Evolutionary conservation across 192 early-diverging fungal species (phyloP).

Genomic region (Paraglomus occultum): DNA sequence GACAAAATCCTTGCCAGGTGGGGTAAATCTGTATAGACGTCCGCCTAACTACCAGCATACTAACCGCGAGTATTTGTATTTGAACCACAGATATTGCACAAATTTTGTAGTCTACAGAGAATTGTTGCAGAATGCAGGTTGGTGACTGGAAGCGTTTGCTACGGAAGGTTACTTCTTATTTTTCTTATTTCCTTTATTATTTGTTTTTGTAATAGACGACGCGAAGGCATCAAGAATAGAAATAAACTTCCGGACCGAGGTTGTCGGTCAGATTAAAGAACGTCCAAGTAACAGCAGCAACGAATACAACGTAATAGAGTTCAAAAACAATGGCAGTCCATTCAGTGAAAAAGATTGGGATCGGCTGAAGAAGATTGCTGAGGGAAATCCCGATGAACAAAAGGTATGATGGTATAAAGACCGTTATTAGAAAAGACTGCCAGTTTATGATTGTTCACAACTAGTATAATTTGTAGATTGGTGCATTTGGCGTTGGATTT

Average conservation of each 20-base stretch:
- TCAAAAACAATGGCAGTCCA: slow-evolving; percentile 82
- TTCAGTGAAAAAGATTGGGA: slow-evolving; percentile 83
- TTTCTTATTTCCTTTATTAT: not conserved
- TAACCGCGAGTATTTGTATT: too few relatives aligned
- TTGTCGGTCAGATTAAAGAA: not conserved
- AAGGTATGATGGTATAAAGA: slow-evolving; percentile 29
- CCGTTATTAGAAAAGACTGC: too few relatives aligned
- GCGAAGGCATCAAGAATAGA: slow-evolving; percentile 59
- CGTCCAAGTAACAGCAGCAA: slow-evolving; percentile 29
- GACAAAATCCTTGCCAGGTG: slow-evolving; percentile 85
- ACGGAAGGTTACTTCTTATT: not conserved
- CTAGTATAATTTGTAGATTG: slow-evolving; percentile 46
- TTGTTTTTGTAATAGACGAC: slow-evolving; percentile 62
- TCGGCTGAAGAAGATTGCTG: slow-evolving; percentile 80
- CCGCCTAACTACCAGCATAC: too few relatives aligned
- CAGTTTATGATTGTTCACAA: too few relatives aligned
- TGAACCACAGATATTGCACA: slow-evolving; percentile 63
- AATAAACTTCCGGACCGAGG: slow-evolving; percentile 56
- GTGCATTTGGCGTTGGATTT: slow-evolving; percentile 80
- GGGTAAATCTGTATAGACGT: not conserved
- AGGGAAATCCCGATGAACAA: slow-evolving; percentile 84
- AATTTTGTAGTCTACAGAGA: slow-evolving; percentile 86
- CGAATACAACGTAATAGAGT: slow-evolving; percentile 48
- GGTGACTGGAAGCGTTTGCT: not conserved
- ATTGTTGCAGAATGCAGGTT: slow-evolving; percentile 65